Percentiles rank a stretch among this genome's conserved stretches.
Evolutionary conservation across 2,329 filamentous ascomycete genomes (phyloP).

Genomic region (Aspergillus udagawae): DNA sequence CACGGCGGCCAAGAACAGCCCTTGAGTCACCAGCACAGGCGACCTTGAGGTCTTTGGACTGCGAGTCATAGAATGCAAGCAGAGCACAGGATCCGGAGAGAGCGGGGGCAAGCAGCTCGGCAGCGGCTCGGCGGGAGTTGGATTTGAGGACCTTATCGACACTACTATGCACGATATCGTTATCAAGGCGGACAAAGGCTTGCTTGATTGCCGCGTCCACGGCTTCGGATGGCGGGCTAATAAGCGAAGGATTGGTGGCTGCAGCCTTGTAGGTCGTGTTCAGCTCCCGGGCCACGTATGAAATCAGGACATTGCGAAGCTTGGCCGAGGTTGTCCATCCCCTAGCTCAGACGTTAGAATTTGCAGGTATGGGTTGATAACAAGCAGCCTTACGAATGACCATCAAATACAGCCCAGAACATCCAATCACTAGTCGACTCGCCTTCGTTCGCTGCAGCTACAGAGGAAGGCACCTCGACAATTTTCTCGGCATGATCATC

Average conservation of each 20-base stretch:
- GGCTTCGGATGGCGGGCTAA: slow-evolving; percentile 69
- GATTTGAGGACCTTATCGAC: slow-evolving; percentile 87
- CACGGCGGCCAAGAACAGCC: slow-evolving; percentile 81
- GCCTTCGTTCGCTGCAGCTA: slow-evolving; percentile 52
- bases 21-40: slow-evolving; percentile 96
- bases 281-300: slow-evolving; percentile 85
- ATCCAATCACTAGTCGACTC: slow-evolving; percentile 81
- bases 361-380: neutral
- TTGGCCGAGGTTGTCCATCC: slow-evolving; percentile 99
- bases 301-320: slow-evolving; percentile 85
- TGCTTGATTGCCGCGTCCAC: slow-evolving; percentile 90
- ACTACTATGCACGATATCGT: slow-evolving; percentile 92
- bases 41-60: slow-evolving; percentile 80
- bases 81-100: slow-evolving; percentile 96
- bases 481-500: slow-evolving; percentile 99
- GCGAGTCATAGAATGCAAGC: slow-evolving; percentile 91
- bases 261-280: slow-evolving; percentile 86
- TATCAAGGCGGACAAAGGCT: slow-evolving; percentile 80
- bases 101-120: slow-evolving; percentile 86
- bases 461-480: slow-evolving; percentile 72
- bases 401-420: slow-evolving; percentile 99
- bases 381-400: slow-evolving; percentile 68
- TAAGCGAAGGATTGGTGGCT: slow-evolving; percentile 51
- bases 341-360: slow-evolving; percentile 42
- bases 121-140: slow-evolving; percentile 84